A percentile compares a stretch with the other conserved stretches of the same genome.
Evolutionary conservation across 164 flowering plant species (phyloP).

Genomic region (Euptelea pleiosperma): DNA sequence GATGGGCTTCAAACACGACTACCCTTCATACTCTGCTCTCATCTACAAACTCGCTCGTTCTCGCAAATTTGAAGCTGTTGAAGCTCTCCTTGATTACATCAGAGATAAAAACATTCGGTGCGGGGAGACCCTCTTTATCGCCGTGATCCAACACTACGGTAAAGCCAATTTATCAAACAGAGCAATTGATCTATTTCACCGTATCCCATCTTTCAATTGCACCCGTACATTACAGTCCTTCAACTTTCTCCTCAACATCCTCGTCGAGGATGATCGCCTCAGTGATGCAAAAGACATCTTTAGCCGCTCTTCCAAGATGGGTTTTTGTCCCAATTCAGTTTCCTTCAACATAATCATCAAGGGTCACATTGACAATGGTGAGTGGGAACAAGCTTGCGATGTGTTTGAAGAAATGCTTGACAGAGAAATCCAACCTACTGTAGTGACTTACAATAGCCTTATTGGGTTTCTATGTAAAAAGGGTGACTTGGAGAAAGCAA

Average conservation of each 20-base stretch:
- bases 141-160: constrained; percentile 66
- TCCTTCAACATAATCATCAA: constrained; percentile 70
- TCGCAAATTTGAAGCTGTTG: constrained; percentile 50
- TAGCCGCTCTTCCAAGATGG: constrained; percentile 30
- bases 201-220: constrained; percentile 60
- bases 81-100: constrained; percentile 39
- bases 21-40: constrained; percentile 73
- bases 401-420: constrained; percentile 89
- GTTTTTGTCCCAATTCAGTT: constrained; percentile 57
- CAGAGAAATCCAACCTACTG: constrained; percentile 51
- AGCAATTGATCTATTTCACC: constrained; percentile 55
- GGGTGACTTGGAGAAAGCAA: constrained; percentile 51
- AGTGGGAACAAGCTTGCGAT: constrained; percentile 45
- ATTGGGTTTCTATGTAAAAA: constrained; percentile 59
- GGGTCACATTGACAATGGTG: constrained; percentile 40
- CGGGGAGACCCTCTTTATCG: constrained; percentile 52
- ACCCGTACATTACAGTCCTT: constrained; percentile 56
- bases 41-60: constrained; percentile 69
- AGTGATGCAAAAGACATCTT: constrained; percentile 48
- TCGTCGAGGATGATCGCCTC: constrained; percentile 44
- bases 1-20: constrained; percentile 64
- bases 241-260: constrained; percentile 54
- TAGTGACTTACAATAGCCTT: constrained; percentile 66
- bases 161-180: constrained; percentile 43
- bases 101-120: constrained; percentile 43